Evolutionary conservation across 495 filamentous ascomycete genomes (phyloP), one percentile per base, ranked within the genome.

Genomic region (Immersiella caudata): DNA sequence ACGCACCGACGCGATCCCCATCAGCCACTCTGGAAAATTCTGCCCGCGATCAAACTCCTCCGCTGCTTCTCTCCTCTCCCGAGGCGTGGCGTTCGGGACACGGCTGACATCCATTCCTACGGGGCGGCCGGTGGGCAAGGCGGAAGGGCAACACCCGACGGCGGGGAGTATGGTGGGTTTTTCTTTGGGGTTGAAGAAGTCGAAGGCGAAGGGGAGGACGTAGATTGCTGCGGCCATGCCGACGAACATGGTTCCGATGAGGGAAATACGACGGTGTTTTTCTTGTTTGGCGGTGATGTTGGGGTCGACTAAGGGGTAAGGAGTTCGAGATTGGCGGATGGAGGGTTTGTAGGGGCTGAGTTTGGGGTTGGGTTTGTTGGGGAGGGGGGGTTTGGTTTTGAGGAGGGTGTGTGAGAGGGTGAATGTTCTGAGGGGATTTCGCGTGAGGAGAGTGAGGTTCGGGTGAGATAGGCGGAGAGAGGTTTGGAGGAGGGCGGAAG

Each of bases 1-100:
- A 20, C 94, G 86, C 65, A 91, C 81, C 9, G 75, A 70, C 11
- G 80, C 83, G 71, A 95, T 79, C 24, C 92, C 87, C 81, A 86
- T 88, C 11, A 87, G 76, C 65, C 80, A 82, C 76, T 96, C 93
- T 12, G 85, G 87, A 63, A 84, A 72, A 70, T 88, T 84, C 67
- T 76, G 74, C n/a, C 58, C 65, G 46, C 26, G 50, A 74, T 80
- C 76, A 67, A 79, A 79, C 6, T 62, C 56, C 26, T 29, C 57
- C 60, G 76, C 75, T 0, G 68, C 65, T 22, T 68, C 50, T 59
- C 65, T 72, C 46, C 55, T 18, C 26, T 67, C 63, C 1, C 68
- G 25, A 62, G 61, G 62, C 61, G 52, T 71, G 57, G 21, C 52
- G 52, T 22, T 2, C 7, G 52, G 40, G 5, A 12, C 40, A 18